These are phyloP conservation scores for Pseudonectria foliicola DNA, from an alignment of 2,329 filamentous ascomycete species.

Conservation along the genomic window DNA sequence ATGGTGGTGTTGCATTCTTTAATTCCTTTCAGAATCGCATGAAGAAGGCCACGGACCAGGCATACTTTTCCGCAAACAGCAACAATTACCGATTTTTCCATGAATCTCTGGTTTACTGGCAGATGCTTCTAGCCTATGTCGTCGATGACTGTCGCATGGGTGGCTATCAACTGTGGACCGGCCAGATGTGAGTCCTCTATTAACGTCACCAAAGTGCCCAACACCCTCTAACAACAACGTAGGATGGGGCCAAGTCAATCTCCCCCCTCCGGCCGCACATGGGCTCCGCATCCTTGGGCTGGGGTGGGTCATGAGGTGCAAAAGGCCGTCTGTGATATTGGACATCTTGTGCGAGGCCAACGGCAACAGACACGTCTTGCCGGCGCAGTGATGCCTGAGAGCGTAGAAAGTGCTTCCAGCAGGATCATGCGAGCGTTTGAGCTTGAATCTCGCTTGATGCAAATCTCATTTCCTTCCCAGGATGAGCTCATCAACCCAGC, in stretches of 20 bases:
- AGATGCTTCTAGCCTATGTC: conserved; percentile 10
- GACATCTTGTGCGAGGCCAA: conserved; percentile 6
- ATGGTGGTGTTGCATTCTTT: conserved; percentile 7
- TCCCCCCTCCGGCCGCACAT: not conserved
- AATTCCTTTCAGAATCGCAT: conserved; percentile 5
- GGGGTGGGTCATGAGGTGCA: conserved; percentile 7
- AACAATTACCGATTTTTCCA: conserved; percentile 9
- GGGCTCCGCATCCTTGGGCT: conserved; percentile 10
- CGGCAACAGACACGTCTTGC: conserved; percentile 5
- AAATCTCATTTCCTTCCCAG: conserved; percentile 2
- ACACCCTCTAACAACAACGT: not conserved
- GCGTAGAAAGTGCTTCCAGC: conserved; percentile 7
- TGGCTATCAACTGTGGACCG: conserved; percentile 1
- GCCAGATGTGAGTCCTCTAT: conserved; percentile 1
- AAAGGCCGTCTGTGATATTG: conserved; percentile 4
- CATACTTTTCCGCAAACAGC: conserved; percentile 1
- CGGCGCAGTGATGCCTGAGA: conserved; percentile 1
- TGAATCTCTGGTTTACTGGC: conserved; percentile 9
- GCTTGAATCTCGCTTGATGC: conserved; percentile 5
- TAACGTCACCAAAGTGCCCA: too few relatives aligned
- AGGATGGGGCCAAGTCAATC: conserved; percentile 2
- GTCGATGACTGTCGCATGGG: conserved; percentile 7
- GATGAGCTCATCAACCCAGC: conserved; percentile 6
- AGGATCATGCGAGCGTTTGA: conserved; percentile 6
- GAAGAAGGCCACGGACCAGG: conserved; percentile 2